Evolutionary conservation across 768 basidiomycete species (phyloP).

Genomic region (Crassisporium funariophilum): DNA sequence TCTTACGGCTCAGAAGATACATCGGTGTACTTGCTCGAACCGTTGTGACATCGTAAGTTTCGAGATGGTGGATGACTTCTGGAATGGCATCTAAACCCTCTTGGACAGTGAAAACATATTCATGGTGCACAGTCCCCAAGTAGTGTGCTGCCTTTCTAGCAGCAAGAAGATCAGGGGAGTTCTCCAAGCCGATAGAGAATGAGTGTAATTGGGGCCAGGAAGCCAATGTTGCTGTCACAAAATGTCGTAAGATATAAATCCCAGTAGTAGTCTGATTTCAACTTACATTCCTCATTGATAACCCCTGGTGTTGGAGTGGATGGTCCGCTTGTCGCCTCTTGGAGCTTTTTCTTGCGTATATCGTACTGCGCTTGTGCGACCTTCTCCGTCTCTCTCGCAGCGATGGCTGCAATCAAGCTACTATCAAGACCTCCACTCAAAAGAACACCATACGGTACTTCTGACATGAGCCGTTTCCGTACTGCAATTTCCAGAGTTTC

Average conservation of each 20-base stretch:
- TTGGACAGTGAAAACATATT: slow-evolving; percentile 97
- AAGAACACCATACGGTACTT: slow-evolving; percentile 97
- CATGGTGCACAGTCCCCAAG: slow-evolving; percentile 94
- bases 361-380: slow-evolving; percentile 79
- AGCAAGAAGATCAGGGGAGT: slow-evolving; percentile 93
- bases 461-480: slow-evolving; percentile 93
- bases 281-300: slow-evolving; percentile 57
- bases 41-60: slow-evolving; percentile 99
- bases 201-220: slow-evolving; percentile 97
- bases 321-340: slow-evolving; percentile 56
- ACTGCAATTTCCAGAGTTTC: slow-evolving; percentile 90
- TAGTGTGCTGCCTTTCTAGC: slow-evolving; percentile 92
- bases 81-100: slow-evolving; percentile 97
- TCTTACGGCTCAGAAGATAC: slow-evolving; percentile 97
- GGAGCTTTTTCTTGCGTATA: slow-evolving; percentile 60
- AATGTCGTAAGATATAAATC: slow-evolving; percentile 7
- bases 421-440: slow-evolving; percentile 95
- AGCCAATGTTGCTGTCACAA: slow-evolving; percentile 62
- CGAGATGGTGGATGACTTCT: slow-evolving; percentile 97
- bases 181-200: slow-evolving; percentile 93
- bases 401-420: slow-evolving; percentile 94
- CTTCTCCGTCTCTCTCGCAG: slow-evolving; percentile 93
- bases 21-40: slow-evolving; percentile 97
- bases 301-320: slow-evolving; percentile 49
- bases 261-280: neutral